Evolutionary conservation across 768 basidiomycete species (phyloP).

Genomic region (Hebeloma cylindrosporum): DNA sequence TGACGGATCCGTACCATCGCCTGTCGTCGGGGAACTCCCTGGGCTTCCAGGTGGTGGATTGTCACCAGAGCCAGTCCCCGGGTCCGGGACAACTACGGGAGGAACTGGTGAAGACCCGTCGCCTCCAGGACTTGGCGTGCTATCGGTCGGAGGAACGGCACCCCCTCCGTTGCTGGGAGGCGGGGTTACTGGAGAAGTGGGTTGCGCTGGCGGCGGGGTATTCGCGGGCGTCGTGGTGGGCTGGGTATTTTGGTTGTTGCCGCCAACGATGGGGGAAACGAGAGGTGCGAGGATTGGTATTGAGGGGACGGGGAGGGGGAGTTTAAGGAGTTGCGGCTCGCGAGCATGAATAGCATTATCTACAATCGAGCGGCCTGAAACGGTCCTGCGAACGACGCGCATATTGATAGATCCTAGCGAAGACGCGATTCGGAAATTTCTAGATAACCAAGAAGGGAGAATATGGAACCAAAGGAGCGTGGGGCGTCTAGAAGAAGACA

Average conservation of each 20-base stretch:
- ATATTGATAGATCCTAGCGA: no score
- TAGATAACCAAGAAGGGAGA: no score
- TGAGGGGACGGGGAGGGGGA: constrained; percentile 39
- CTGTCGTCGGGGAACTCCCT: no score
- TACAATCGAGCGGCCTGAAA: constrained; percentile 16
- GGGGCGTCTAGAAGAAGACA: no score
- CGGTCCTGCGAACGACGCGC: constrained; percentile 11
- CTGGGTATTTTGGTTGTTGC: constrained; percentile 17
- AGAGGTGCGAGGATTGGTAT: constrained; percentile 42
- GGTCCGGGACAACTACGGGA: no score
- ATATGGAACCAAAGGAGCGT: no score
- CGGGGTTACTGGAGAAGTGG: constrained; percentile 10
- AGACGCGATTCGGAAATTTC: no score
- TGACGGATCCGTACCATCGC: no score
- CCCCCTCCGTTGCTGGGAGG: constrained; percentile 15
- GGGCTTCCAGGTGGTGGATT: no score
- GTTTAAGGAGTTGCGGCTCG: constrained; percentile 37
- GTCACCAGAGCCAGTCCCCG: no score
- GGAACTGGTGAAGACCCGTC: no score
- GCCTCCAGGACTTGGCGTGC: constrained; percentile 12
- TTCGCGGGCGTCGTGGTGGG: constrained; percentile 15
- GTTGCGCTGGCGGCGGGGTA: constrained; percentile 14
- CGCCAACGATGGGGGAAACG: constrained; percentile 33
- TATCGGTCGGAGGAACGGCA: constrained; percentile 10
- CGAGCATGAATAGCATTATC: constrained; percentile 32